Conservation (phyloP, 148 eudicot species). For the Vaccinium corymbosum region DNA sequence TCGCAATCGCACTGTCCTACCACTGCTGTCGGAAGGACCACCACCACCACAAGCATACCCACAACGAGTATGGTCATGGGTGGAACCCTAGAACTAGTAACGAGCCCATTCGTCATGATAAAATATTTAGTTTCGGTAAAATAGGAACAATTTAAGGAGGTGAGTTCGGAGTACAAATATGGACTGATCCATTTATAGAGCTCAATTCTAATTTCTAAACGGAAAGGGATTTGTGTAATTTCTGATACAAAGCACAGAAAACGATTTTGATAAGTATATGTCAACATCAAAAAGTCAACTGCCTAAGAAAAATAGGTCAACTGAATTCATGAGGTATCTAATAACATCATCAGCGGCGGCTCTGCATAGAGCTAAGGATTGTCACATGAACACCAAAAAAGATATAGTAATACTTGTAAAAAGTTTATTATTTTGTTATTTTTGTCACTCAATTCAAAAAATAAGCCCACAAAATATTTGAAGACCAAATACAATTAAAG, state of each 20-base stretch:
- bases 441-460: too few species aligned
- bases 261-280: background rate
- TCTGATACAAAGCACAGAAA: background rate
- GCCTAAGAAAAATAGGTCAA: too few species aligned
- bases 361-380: too few species aligned
- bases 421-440: too few species aligned
- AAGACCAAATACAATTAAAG: too few species aligned
- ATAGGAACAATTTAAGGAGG: background rate
- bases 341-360: too few species aligned
- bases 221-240: too few species aligned
- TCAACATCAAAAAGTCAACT: background rate
- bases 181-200: background rate
- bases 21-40: background rate
- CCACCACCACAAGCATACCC: background rate
- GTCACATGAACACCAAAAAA: too few species aligned
- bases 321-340: too few species aligned
- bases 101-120: background rate
- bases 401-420: too few species aligned
- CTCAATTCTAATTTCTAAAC: background rate
- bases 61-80: background rate
- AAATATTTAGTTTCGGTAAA: background rate
- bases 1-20: background rate
- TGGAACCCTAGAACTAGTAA: background rate
- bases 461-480: too few species aligned
- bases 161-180: background rate